Evolutionary conservation across 495 filamentous ascomycete species (phyloP).

Genomic region (Penicillium ochrochloron): DNA sequence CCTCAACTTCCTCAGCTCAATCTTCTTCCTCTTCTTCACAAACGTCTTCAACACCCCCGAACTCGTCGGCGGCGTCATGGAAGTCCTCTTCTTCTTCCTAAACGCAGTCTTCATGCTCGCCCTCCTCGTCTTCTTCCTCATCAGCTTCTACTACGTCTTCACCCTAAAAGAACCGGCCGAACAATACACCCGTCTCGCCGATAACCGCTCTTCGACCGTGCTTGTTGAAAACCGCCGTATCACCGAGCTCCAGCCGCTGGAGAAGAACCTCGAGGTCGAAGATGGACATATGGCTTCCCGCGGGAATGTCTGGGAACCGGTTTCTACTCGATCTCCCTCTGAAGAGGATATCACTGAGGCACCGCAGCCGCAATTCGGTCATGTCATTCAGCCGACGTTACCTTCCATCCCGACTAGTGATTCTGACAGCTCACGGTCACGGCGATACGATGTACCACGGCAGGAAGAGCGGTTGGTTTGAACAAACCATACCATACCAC

Average conservation of each 20-base stretch:
- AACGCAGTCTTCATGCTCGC: slow-evolving; percentile 90
- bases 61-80: slow-evolving; percentile 88
- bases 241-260: slow-evolving; percentile 92
- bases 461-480: slow-evolving; percentile 2
- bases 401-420: slow-evolving; percentile 24
- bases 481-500: not conserved
- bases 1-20: slow-evolving; percentile 87
- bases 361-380: slow-evolving; percentile 10
- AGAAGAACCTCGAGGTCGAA: slow-evolving; percentile 86
- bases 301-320: slow-evolving; percentile 7
- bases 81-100: slow-evolving; percentile 88
- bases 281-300: slow-evolving; percentile 22
- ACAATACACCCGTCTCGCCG: slow-evolving; percentile 90
- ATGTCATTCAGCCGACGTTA: slow-evolving; percentile 23
- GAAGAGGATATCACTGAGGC: slow-evolving; percentile 11
- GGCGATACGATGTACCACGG: not conserved
- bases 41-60: slow-evolving; percentile 79
- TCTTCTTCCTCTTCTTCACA: slow-evolving; percentile 82
- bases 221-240: slow-evolving; percentile 80
- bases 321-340: slow-evolving; percentile 1
- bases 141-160: slow-evolving; percentile 80
- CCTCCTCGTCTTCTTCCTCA: slow-evolving; percentile 82
- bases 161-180: slow-evolving; percentile 92
- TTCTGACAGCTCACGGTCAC: slow-evolving; percentile 3
- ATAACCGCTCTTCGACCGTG: slow-evolving; percentile 95